Conservation (phyloP, 139 green algal genomes). For the Chlamydomonas sp. region DNA sequence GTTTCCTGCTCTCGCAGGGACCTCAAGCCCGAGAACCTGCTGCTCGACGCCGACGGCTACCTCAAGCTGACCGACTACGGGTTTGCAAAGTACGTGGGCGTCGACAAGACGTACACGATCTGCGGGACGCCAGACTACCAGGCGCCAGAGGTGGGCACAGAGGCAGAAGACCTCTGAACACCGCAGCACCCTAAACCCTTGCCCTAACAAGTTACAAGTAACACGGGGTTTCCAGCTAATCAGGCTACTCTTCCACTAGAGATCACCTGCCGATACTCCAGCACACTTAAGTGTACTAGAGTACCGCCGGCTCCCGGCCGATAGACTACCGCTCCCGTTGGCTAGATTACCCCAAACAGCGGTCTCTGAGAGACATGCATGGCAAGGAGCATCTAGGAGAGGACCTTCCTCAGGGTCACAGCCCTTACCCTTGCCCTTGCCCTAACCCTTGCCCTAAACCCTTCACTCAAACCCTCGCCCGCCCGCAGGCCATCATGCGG, state of each 20-base stretch:
- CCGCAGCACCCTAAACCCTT: not conserved
- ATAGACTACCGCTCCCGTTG: too few species aligned
- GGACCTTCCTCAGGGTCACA: too few species aligned
- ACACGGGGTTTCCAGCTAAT: too few species aligned
- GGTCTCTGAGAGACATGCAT: too few species aligned
- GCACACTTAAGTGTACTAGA: too few species aligned
- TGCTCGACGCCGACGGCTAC: constrained; percentile 68
- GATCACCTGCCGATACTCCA: too few species aligned
- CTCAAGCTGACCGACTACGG: constrained; percentile 78
- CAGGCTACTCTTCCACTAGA: too few species aligned
- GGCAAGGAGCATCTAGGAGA: too few species aligned
- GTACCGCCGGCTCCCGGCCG: too few species aligned
- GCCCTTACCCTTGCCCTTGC: not conserved
- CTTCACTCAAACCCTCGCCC: not conserved
- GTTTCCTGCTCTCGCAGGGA: too few species aligned
- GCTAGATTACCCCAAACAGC: too few species aligned
- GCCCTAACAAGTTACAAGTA: not conserved
- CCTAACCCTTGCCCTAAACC: not conserved
- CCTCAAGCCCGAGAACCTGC: constrained; percentile 81
- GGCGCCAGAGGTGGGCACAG: constrained; percentile 15
- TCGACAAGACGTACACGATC: constrained; percentile 72
- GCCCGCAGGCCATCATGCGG: constrained; percentile 32
- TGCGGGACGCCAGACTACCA: constrained; percentile 84
- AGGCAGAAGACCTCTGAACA: not conserved
- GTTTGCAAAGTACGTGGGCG: constrained; percentile 69